Evolutionary conservation across 2,329 filamentous ascomycete species (phyloP).

Genomic region (Cercospora beticola): DNA sequence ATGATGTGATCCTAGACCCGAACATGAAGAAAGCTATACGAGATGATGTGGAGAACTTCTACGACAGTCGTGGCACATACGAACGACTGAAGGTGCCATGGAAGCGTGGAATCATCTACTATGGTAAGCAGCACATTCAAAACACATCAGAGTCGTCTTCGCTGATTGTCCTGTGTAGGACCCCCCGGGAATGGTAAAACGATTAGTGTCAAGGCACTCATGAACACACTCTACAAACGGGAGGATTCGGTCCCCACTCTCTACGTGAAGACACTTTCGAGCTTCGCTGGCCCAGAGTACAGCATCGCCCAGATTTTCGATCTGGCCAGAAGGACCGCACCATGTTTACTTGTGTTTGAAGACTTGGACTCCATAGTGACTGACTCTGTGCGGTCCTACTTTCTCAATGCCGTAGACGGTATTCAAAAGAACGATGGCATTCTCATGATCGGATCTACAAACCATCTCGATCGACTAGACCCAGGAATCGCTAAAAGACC

Average conservation of each 20-base stretch:
- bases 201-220: constrained; percentile 68
- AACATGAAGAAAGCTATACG: constrained; percentile 65
- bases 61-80: constrained; percentile 60
- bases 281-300: constrained; percentile 57
- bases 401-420: constrained; percentile 71
- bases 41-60: constrained; percentile 65
- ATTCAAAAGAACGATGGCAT: constrained; percentile 69
- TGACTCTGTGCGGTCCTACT: constrained; percentile 63
- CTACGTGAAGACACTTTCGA: constrained; percentile 57
- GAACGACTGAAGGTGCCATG: constrained; percentile 63
- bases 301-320: constrained; percentile 56
- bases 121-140: constrained; percentile 45
- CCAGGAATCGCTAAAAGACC: constrained; percentile 64
- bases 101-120: constrained; percentile 70
- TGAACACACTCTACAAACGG: constrained; percentile 60
- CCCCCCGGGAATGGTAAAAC: constrained; percentile 68
- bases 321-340: constrained; percentile 62
- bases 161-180: constrained; percentile 38
- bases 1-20: constrained; percentile 65
- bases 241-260: constrained; percentile 58
- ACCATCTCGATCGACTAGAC: constrained; percentile 62
- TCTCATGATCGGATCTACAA: constrained; percentile 54
- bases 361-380: constrained; percentile 68
- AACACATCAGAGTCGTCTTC: constrained; percentile 42
- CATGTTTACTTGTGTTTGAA: constrained; percentile 70